Evolutionary conservation across 306 rosid species (phyloP), one percentile per base, ranked within the genome.

Genomic region (Citrullus amarus): DNA sequence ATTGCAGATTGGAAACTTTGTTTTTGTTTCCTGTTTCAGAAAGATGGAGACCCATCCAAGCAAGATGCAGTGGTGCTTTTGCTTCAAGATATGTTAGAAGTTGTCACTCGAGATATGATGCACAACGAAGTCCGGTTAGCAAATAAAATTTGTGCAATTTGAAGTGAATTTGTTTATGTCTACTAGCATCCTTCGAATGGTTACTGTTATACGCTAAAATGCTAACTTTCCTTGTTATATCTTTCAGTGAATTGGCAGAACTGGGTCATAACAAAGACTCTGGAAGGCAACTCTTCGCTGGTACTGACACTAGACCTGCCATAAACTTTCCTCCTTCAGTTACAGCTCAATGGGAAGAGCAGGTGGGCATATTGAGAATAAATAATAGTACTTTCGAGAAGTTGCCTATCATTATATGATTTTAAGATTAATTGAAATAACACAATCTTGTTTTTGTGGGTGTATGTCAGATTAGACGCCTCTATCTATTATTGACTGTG

Each of bases 291-390:
- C 99, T 87, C 84, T 95, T 95, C 86, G 97, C 97, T 67, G 99
- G 99, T 36, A 87, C 93, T 36, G 95, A 94, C 86, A 76, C 86
- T 20, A 90, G 73, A 85, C 97, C 98, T 8, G 89, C 97, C 15
- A 85, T 95, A 74, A 78, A 82, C 67, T 94, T 86, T 83, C 97
- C 97, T 81, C 97, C 99, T 17, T 50, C 83, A 73, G 89, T 86
- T 77, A 91, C 97, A 61, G 88, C 99, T 51, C 97, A 92, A 84
- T 95, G 97, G 99, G 97, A 91, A 86, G 99, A 95, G 81, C 97
- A 92, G 93, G 99, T 90, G 83, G 63, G 65, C 68, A 36, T 30
- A 69, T 81, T 44, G 79, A 15, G 51, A 48, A 55, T 32, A 28
- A 65, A 57, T 28, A 6, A 53, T 43, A 25, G 55, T 8, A 8